Evolutionary conservation across 139 green algal genomes (phyloP), one percentile per base, ranked within the genome.

Genomic region (Pleodorina starrii): DNA sequence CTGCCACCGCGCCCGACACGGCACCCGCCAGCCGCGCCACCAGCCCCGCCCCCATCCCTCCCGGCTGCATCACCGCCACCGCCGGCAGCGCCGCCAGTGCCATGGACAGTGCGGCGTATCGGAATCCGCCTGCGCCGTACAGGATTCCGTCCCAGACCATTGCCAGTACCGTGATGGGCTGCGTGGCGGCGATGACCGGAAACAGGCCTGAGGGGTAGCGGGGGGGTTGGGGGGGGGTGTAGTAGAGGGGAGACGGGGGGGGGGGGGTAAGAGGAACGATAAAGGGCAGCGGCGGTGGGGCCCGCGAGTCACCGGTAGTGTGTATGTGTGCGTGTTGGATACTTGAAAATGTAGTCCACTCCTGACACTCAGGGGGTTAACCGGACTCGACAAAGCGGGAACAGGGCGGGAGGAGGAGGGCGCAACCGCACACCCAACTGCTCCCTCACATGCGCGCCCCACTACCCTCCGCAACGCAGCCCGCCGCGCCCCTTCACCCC

Each of bases 111-210:
- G 88, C 94, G 69, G 96, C 90, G 78, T 94, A 97, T 40, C 84
- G 89, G 86, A 97, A 98, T 71, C 96, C 96, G 1, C 80, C 82
- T 0, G 92, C 93, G 0, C 96, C 96, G 46, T 96, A 95, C 44
- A 98, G 81, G 35, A 97, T 84, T 46, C 96, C 96, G 86, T 98
- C 96, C 72, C 94, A 90, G 3, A 95, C 95, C 91, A 97, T 98
- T 7, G 96, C 96, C 0, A 95, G 69, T 0, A 95, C 93, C 35
- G 96, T 98, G 46, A 98, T 63, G 0, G 96, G 96, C 89, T 97
- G 92, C 44, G 94, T 94, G 42, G 79, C 51, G 0, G 96, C 72
- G 0, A 95, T 91, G 14, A 97, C 50, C 3, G 94, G 95, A 80
- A 97, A 89, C 17, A 98, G 75, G 27, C 25, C 72, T 91, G 78